Evolutionary conservation across 2,329 filamentous ascomycete species (phyloP), one percentile per base, ranked within the genome.

Genomic region (Ceratocystis eucalypticola): DNA sequence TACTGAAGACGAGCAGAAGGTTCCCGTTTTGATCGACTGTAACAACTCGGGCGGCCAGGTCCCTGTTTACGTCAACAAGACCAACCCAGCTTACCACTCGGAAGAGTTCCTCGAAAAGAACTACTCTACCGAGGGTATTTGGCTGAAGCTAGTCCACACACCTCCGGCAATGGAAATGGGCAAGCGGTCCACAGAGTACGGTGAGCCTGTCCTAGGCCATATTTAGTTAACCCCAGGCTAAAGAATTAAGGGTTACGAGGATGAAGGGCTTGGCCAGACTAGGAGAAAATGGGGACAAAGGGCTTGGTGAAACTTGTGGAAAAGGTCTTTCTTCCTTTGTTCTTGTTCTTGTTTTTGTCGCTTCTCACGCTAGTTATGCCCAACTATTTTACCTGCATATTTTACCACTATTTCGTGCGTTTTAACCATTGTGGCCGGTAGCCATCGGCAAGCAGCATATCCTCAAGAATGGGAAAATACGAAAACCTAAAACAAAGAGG

Each of bases 11-110:
- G 59, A 15, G 15, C 44, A 33, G 17, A 50, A 45, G 48, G 20
- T 37, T 28, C 63, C 33, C 33, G 66, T 68, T 20, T 48, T 68
- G 10, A 28, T 68, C 15, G 66, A 68, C 41, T 68, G 66, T 30
- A 59, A 66, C 25, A 68, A 68, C 46, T 61, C 64, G 41, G 66
- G 66, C 48, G 66, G 66, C n/a, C 66, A 68, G 48, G 30, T 68
- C 0, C 66, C 66, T 5, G 66, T 66, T 5, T 53, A 64, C 37
- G 66, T 68, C 25, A 68, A 68, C 59, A 44, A 20, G n/a, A 63
- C 63, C 17, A 64, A 66, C 45, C 48, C 64, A 15, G 64, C 63
- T 8, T 68, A 68, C 53, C 50, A 68, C n/a, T 48, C 61, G 25
- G 61, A 61, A 4, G 64, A 65, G 30, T 68, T 68, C 33, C n/a